Percentiles rank a stretch among this genome's conserved stretches.
These are phyloP conservation scores for Petunia axillaris DNA, from an alignment of 257 asterid species.

Conservation along the genomic window DNA sequence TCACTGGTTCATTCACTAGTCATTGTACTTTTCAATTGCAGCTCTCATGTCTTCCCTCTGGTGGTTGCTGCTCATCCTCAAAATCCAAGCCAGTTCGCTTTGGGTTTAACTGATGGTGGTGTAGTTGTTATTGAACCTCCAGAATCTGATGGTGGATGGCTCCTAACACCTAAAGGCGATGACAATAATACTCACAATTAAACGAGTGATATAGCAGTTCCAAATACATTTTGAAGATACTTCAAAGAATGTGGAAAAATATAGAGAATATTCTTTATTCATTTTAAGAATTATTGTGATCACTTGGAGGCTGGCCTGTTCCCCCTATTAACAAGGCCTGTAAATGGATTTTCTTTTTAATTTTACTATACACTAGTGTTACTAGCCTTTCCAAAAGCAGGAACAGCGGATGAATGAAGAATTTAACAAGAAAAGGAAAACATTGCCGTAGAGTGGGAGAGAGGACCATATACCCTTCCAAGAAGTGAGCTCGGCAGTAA, in stretches of 20 bases:
- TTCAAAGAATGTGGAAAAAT: neutral
- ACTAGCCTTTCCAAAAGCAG: neutral
- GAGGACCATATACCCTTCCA: no score
- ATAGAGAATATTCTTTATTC: neutral
- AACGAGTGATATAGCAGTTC: neutral
- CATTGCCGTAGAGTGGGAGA: no score
- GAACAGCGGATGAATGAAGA: no score
- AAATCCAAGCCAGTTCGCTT: constrained; percentile 63
- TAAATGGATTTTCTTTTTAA: neutral
- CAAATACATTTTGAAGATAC: neutral
- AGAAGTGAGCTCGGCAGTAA: no score
- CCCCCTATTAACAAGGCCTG: neutral
- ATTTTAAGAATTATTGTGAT: neutral
- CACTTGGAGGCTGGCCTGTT: neutral
- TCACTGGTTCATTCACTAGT: neutral
- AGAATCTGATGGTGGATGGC: constrained; percentile 52
- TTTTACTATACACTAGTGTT: neutral
- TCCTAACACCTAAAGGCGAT: constrained; percentile 1
- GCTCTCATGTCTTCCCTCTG: constrained; percentile 45
- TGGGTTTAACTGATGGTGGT: constrained; percentile 67
- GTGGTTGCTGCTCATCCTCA: constrained; percentile 74
- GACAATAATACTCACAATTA: neutral
- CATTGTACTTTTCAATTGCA: constrained; percentile 31
- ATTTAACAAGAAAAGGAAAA: no score
- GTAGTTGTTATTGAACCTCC: constrained; percentile 61